A percentile compares a stretch with the other conserved stretches of the same genome.
Conservation (phyloP, 2,329 filamentous ascomycete species). For the Talaromyces sp. region DNA sequence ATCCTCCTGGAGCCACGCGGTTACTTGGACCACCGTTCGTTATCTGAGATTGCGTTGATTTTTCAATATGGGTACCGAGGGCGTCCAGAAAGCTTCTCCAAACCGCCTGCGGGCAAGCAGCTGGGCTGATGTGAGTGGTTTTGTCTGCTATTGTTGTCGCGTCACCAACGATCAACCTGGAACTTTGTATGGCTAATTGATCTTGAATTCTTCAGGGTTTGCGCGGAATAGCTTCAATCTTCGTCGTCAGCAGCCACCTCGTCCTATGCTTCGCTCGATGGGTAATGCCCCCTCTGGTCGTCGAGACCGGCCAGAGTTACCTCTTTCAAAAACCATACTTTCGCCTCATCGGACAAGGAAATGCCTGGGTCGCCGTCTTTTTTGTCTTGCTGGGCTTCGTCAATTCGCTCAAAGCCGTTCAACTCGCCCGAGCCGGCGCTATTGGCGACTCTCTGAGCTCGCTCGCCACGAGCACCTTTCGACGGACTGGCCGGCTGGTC, state of each 20-base stretch:
- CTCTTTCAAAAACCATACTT: constrained; percentile 55
- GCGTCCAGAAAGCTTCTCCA: constrained; percentile 5
- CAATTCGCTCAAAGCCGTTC: constrained; percentile 56
- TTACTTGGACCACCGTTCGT: neutral
- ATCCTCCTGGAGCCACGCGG: neutral
- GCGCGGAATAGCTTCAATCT: constrained; percentile 49
- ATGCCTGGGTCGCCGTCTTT: constrained; percentile 62
- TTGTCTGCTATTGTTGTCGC: neutral
- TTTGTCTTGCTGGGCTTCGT: constrained; percentile 61
- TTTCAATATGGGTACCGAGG: neutral
- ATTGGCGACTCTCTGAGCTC: constrained; percentile 48
- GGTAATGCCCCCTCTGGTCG: constrained; percentile 44
- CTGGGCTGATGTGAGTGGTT: constrained; percentile 17
- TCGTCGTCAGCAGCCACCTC: constrained; percentile 52
- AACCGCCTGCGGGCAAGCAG: constrained; percentile 11
- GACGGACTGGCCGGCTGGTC: constrained; percentile 53
- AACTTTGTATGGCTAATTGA: neutral
- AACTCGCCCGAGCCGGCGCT: constrained; percentile 49
- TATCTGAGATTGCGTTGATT: neutral
- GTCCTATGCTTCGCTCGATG: constrained; percentile 47
- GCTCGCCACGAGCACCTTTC: constrained; percentile 53
- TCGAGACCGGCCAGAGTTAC: constrained; percentile 39
- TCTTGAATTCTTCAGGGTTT: constrained; percentile 40
- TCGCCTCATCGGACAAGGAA: constrained; percentile 54
- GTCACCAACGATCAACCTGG: neutral